Evolutionary conservation across 176 grass and related monocot genomes (phyloP).

Genomic region (Avena eriantha): DNA sequence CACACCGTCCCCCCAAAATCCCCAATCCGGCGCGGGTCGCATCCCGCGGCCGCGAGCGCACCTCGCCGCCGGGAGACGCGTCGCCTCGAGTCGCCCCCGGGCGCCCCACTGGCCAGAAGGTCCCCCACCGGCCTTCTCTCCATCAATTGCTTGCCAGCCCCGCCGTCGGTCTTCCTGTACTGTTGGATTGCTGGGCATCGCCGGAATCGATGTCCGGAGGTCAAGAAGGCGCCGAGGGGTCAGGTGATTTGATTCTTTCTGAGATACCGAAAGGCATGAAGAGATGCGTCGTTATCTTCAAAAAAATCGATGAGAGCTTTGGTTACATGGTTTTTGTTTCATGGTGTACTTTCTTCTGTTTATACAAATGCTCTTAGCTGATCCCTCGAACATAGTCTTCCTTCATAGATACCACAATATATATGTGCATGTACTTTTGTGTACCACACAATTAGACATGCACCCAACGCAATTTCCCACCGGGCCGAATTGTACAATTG

Average conservation of each 20-base stretch:
- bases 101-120: not conserved
- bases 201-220: constrained; percentile 38
- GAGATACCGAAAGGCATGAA: not conserved
- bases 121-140: not conserved
- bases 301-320: not conserved
- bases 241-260: constrained; percentile 36
- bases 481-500: not conserved
- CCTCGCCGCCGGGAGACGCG: constrained; percentile 38
- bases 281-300: not conserved
- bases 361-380: constrained; percentile 17
- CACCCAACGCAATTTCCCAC: not conserved
- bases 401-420: not conserved
- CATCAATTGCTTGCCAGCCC: too few relatives aligned
- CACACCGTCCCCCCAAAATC: not conserved
- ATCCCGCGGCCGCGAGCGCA: not conserved
- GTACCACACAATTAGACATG: not conserved
- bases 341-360: constrained; percentile 18
- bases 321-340: constrained; percentile 4
- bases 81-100: not conserved
- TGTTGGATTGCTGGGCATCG: constrained; percentile 17
- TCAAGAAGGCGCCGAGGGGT: constrained; percentile 37
- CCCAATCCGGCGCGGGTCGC: constrained; percentile 29
- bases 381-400: not conserved
- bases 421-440: not conserved
- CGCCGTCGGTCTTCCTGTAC: too few relatives aligned